Evolutionary conservation across 148 eudicot genomes (phyloP).

Genomic region (Camellia japonica): DNA sequence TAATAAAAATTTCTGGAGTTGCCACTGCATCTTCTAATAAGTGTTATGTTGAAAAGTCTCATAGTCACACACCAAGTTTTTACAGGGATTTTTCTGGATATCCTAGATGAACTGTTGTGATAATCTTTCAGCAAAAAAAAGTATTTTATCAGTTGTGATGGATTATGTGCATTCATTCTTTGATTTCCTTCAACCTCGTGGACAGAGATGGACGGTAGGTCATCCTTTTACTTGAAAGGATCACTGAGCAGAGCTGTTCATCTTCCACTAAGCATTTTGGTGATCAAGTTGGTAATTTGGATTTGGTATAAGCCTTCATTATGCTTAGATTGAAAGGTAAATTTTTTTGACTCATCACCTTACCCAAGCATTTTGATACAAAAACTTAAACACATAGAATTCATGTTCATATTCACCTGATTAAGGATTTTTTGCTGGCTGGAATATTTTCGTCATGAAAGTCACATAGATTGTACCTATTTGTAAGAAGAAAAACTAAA

Average conservation of each 20-base stretch:
- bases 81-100: neutral
- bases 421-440: neutral
- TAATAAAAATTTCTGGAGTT: too few species aligned
- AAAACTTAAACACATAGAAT: too few species aligned
- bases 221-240: neutral
- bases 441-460: neutral
- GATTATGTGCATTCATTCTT: neutral
- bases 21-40: too few species aligned
- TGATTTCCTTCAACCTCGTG: neutral
- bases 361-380: neutral
- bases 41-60: too few species aligned
- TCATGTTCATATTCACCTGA: too few species aligned
- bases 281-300: neutral
- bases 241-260: neutral
- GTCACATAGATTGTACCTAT: neutral
- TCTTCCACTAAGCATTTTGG: neutral
- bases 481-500: too few species aligned
- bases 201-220: neutral
- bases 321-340: neutral
- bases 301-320: neutral
- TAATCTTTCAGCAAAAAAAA: neutral
- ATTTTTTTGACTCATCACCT: neutral
- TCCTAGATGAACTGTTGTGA: neutral
- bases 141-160: neutral
- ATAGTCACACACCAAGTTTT: neutral